phyloP scores from a whole-genome alignment of 2,329 filamentous ascomycete genomes.

The Talaromyces verruculosus region DNA sequence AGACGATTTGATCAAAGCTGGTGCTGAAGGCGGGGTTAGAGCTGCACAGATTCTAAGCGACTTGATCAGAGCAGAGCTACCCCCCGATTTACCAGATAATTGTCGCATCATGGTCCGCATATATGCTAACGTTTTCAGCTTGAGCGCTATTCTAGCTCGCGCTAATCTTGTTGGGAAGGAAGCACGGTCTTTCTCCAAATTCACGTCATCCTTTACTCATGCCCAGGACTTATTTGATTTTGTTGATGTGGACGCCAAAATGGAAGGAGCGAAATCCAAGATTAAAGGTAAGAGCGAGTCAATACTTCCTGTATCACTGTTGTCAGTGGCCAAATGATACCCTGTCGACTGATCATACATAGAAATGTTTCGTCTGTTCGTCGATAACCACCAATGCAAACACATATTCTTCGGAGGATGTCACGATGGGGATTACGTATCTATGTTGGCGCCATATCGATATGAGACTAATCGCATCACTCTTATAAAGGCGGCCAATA shows the following conservation, averaged over 20 bases:
- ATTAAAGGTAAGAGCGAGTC: neutral
- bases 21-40: neutral
- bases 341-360: neutral
- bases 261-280: neutral
- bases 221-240: neutral
- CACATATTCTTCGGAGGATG: conserved; percentile 65
- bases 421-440: conserved; percentile 60
- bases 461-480: neutral
- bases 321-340: neutral
- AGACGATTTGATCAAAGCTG: neutral
- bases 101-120: conserved; percentile 1
- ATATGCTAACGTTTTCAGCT: neutral
- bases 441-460: conserved; percentile 43
- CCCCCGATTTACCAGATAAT: neutral
- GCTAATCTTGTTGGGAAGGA: neutral
- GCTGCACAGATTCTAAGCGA: neutral
- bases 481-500: neutral
- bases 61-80: neutral
- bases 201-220: neutral
- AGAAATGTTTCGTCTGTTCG: conserved; percentile 50
- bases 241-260: neutral
- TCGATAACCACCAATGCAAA: conserved; percentile 61
- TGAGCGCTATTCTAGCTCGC: neutral
- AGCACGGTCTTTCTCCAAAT: neutral
- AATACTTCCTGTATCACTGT: neutral